phyloP scores from a whole-genome alignment of 768 basidiomycete genomes.

The Suillus subaureus region DNA sequence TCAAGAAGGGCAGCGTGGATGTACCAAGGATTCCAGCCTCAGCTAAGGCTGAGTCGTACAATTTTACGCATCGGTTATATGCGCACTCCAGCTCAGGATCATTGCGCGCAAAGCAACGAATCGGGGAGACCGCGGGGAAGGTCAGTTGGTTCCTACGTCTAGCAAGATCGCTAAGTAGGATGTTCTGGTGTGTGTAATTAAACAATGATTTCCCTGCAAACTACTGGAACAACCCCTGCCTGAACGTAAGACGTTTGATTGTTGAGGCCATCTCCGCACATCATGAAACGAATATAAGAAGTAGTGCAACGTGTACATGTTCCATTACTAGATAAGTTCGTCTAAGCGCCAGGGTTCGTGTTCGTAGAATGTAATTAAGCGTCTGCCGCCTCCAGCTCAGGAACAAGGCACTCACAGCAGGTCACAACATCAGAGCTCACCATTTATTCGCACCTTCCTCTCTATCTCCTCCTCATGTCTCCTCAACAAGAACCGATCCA shows the following conservation, averaged over 20 bases:
- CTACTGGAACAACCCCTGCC: too few relatives aligned
- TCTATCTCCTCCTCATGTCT: conserved; percentile 53
- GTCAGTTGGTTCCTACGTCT: too few relatives aligned
- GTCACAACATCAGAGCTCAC: neutral
- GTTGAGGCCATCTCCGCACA: neutral
- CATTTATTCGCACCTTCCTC: neutral
- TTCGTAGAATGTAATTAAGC: neutral
- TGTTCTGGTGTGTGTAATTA: neutral
- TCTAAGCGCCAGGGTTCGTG: too few relatives aligned
- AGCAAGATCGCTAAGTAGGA: too few relatives aligned
- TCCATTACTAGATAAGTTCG: neutral
- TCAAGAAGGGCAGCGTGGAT: too few relatives aligned
- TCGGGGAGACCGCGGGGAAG: too few relatives aligned
- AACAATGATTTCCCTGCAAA: neutral
- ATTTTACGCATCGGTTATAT: too few relatives aligned
- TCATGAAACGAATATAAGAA: neutral
- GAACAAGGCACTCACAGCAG: neutral
- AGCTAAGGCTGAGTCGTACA: too few relatives aligned
- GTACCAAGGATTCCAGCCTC: too few relatives aligned
- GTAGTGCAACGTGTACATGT: neutral
- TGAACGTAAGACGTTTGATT: neutral
- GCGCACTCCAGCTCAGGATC: too few relatives aligned
- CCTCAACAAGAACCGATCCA: conserved; percentile 73
- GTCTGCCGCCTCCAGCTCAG: neutral
- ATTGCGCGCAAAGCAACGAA: too few relatives aligned